Percentiles rank a stretch among this genome's conserved stretches.
Evolutionary conservation across 495 filamentous ascomycete species (phyloP).

Genomic region (Penicillium maclennaniae): DNA sequence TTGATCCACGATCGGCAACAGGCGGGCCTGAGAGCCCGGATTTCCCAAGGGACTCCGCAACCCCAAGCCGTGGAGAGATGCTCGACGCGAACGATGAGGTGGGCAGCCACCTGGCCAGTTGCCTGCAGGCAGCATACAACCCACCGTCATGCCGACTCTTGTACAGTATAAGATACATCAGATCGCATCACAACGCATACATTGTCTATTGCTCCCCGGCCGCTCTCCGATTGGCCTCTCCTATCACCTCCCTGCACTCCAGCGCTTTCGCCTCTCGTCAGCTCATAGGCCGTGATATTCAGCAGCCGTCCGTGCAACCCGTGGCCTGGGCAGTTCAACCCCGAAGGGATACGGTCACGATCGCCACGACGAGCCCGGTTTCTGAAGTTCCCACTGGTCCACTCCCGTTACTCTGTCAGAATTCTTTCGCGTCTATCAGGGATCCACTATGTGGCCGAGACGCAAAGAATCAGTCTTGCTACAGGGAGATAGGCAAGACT

Average conservation of each 20-base stretch:
- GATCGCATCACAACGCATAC: constrained; percentile 2
- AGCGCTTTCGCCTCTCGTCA: not conserved
- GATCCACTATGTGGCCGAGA: not conserved
- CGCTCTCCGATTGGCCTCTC: not conserved
- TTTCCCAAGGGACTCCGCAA: not conserved
- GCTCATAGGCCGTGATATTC: not conserved
- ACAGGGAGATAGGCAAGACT: not conserved
- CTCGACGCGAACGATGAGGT: not conserved
- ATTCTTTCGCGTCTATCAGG: not conserved
- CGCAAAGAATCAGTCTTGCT: not conserved
- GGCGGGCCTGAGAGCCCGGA: not conserved
- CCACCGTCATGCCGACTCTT: not conserved
- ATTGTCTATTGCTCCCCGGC: not conserved
- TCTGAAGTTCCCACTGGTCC: not conserved
- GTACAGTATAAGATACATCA: constrained; percentile 3
- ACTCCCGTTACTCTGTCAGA: constrained; percentile 14
- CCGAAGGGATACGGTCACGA: not conserved
- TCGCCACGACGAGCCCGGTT: not conserved
- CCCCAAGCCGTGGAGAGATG: not conserved
- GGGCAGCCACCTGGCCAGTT: too few relatives aligned
- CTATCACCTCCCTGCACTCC: not conserved
- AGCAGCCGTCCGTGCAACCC: constrained; percentile 2
- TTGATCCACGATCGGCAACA: constrained; percentile 1
- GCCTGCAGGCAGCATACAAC: not conserved
- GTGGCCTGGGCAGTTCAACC: not conserved